A percentile compares a stretch with the other conserved stretches of the same genome.
Conservation (phyloP, 2,329 filamentous ascomycete genomes). For the Cytospora mali region DNA sequence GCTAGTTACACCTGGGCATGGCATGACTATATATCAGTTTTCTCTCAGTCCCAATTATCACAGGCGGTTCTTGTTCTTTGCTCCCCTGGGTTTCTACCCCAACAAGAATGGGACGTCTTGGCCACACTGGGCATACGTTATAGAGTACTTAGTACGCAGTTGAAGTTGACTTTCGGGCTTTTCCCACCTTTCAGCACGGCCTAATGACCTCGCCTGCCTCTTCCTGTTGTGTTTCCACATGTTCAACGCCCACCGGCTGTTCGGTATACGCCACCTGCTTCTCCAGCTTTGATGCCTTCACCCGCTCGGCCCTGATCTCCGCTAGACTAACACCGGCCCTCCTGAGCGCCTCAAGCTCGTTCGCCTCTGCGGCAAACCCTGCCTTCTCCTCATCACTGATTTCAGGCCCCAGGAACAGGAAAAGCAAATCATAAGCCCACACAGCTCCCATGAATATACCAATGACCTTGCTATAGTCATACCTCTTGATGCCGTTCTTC, state of each 20-base stretch:
- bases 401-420: slow-evolving; percentile 66
- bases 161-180: no score
- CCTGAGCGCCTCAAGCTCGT: slow-evolving; percentile 2
- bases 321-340: slow-evolving; percentile 8
- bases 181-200: no score
- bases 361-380: not conserved
- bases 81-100: no score
- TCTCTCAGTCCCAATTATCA: no score
- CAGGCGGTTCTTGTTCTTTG: no score
- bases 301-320: slow-evolving; percentile 4
- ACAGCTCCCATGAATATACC: slow-evolving; percentile 90
- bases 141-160: no score
- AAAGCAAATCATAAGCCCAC: slow-evolving; percentile 60
- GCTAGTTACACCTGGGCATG: no score
- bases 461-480: slow-evolving; percentile 81
- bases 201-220: no score
- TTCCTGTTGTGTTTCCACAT: not conserved
- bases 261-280: not conserved
- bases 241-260: not conserved
- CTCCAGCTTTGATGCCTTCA: slow-evolving; percentile 1
- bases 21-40: no score
- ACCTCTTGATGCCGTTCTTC: slow-evolving; percentile 53
- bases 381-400: slow-evolving; percentile 35
- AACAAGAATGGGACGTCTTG: no score
- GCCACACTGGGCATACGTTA: no score